Evolutionary conservation across 2,329 filamentous ascomycete species (phyloP).

Genomic region (Ophiognomonia clavigignenti-juglandacearum): DNA sequence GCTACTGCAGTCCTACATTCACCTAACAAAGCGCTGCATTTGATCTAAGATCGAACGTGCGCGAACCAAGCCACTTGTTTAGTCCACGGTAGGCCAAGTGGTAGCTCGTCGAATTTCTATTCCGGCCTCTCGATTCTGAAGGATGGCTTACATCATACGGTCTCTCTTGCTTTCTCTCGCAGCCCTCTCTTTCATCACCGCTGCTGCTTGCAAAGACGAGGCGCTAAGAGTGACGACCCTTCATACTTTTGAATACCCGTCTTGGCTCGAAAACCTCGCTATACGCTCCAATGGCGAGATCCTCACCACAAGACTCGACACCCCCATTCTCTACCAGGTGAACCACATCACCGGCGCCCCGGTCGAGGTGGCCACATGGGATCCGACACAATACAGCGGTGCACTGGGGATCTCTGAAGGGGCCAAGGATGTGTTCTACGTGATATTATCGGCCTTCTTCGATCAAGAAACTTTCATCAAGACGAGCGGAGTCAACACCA

Average conservation of each 20-base stretch:
- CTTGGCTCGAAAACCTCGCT: slow-evolving; percentile 11
- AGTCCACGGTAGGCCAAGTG: no score
- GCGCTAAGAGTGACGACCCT: slow-evolving; percentile 2
- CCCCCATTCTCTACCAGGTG: slow-evolving; percentile 6
- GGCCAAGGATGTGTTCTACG: slow-evolving; percentile 2
- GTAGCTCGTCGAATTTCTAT: no score
- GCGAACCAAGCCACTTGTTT: no score
- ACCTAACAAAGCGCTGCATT: no score
- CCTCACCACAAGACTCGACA: slow-evolving; percentile 5
- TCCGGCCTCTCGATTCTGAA: no score
- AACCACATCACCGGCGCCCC: slow-evolving; percentile 4
- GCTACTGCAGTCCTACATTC: no score
- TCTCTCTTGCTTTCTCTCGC: neutral
- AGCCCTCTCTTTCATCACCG: neutral
- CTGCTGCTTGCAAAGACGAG: neutral
- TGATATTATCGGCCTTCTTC: slow-evolving; percentile 5
- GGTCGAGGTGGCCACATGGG: slow-evolving; percentile 3
- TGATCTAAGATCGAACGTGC: no score
- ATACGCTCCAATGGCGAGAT: slow-evolving; percentile 13
- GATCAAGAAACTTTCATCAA: slow-evolving; percentile 1
- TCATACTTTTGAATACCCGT: slow-evolving; percentile 2
- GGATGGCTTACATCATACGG: slow-evolving; percentile 1
- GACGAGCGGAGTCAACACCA: slow-evolving; percentile 5
- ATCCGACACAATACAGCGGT: neutral
- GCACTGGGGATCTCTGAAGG: slow-evolving; percentile 6